Evolutionary conservation across 2,329 filamentous ascomycete species (phyloP).

Genomic region (Didymella keratinophila): DNA sequence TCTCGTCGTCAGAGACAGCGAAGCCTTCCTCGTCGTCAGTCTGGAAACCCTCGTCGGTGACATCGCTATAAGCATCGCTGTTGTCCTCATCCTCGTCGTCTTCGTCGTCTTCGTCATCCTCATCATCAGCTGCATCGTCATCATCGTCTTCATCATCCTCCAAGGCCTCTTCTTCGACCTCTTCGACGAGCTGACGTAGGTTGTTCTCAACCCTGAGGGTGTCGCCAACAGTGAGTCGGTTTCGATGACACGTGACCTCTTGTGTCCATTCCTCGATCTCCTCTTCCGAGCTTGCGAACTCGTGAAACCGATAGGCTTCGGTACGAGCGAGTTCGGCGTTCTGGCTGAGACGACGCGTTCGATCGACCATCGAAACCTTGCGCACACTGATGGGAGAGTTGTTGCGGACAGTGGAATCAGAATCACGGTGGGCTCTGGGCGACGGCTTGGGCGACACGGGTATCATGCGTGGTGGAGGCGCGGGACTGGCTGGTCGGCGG

Average conservation of each 20-base stretch:
- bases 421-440: constrained; percentile 55
- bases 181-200: constrained; percentile 83
- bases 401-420: constrained; percentile 60
- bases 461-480: constrained; percentile 44
- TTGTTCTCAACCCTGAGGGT: constrained; percentile 88
- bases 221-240: constrained; percentile 85
- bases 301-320: constrained; percentile 75
- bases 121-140: constrained; percentile 57
- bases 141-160: constrained; percentile 65
- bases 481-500: constrained; percentile 57
- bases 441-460: constrained; percentile 42
- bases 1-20: constrained; percentile 73
- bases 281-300: constrained; percentile 86
- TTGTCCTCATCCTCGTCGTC: constrained; percentile 57
- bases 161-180: constrained; percentile 88
- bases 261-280: constrained; percentile 93
- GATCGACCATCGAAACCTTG: constrained; percentile 46
- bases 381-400: constrained; percentile 56
- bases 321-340: constrained; percentile 58
- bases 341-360: constrained; percentile 46
- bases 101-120: constrained; percentile 44
- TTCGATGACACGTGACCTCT: constrained; percentile 68
- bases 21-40: constrained; percentile 81
- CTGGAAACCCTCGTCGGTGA: constrained; percentile 74
- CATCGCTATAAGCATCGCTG: constrained; percentile 42